Evolutionary conservation across 2,329 filamentous ascomycete species (phyloP), one percentile per base, ranked within the genome.

Genomic region (Diaporthe citrichinensis): DNA sequence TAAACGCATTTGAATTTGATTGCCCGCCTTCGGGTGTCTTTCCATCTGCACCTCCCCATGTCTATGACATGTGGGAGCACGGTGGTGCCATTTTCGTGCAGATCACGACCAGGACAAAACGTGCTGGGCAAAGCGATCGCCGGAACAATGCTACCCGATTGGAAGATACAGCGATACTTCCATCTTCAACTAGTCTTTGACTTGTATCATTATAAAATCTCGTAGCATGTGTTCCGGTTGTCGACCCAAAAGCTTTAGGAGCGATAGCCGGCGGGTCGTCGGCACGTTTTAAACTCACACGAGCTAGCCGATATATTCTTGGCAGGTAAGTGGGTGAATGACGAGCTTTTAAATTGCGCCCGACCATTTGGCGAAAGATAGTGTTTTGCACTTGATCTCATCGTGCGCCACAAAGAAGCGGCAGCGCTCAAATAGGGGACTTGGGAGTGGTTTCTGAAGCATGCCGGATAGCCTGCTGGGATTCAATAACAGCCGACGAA

Each of bases 81-180:
- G 62, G 62, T 68, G 62, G 15, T 68, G 62, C 44, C 62, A 68
- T 68, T 51, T 68, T 68, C 62, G 44, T 68, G 62, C 31, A 34
- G 44, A 68, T 51, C 62, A 53, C 62, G 62, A 68, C 44, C 23
- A 17, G 10, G 23, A 36, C 28, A 7, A 51, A 25, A 25, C 20
- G 20, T 25, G 62, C 44, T 68, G 62, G 62, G 62, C 44, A 36
- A 51, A 51, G 34, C 20, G 28, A 68, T 68, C 31, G 2, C 31
- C 62, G 12, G 23, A 51, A 25, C 23, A 51, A 25, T 0, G 10
- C 20, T 23, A 15, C 3, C 23, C 12, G 28, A 67, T 67, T 67
- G 62, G 62, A 67, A 34, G 61, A 49, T n/a, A 5, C 8, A 34
- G 10, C 12, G 12, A 31, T 25, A 17, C 12, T 55, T 53, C 49